Conservation (phyloP, 805 yeast genomes). For the Lachancea cidri region DNA sequence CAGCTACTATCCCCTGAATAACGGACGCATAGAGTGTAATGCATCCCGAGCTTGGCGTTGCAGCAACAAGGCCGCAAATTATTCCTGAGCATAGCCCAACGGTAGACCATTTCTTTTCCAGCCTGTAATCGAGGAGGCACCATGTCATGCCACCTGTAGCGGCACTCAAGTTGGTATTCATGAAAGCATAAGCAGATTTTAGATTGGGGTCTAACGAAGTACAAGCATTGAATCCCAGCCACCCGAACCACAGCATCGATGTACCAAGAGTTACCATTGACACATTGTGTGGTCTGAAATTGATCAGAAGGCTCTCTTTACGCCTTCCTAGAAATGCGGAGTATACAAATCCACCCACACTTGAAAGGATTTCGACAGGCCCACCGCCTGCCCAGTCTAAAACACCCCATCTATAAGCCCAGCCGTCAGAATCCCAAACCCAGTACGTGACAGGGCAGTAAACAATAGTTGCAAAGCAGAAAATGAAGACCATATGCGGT, state of each 20-base stretch:
- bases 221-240: conserved; percentile 95
- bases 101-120: conserved; percentile 87
- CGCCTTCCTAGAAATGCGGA: conserved; percentile 79
- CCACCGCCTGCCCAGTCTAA: conserved; percentile 98
- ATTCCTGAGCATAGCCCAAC: conserved; percentile 95
- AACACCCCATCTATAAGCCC: conserved; percentile 92
- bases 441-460: conserved; percentile 94
- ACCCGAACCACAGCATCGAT: conserved; percentile 82
- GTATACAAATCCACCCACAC: conserved; percentile 84
- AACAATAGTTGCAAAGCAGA: conserved; percentile 85
- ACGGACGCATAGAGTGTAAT: conserved; percentile 91
- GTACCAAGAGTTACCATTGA: conserved; percentile 89
- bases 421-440: conserved; percentile 91
- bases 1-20: conserved; percentile 74
- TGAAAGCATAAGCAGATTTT: conserved; percentile 81
- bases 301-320: conserved; percentile 67
- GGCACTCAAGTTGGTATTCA: conserved; percentile 88
- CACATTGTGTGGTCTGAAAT: conserved; percentile 93
- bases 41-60: conserved; percentile 90
- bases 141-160: conserved; percentile 88
- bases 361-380: conserved; percentile 89
- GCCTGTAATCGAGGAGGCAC: conserved; percentile 84
- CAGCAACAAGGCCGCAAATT: conserved; percentile 93
- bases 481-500: conserved; percentile 77
- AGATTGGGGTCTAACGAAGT: conserved; percentile 78